Evolutionary conservation across 441 rosid species (phyloP), one percentile per base, ranked within the genome.

Genomic region (Populus trichocarpa): DNA sequence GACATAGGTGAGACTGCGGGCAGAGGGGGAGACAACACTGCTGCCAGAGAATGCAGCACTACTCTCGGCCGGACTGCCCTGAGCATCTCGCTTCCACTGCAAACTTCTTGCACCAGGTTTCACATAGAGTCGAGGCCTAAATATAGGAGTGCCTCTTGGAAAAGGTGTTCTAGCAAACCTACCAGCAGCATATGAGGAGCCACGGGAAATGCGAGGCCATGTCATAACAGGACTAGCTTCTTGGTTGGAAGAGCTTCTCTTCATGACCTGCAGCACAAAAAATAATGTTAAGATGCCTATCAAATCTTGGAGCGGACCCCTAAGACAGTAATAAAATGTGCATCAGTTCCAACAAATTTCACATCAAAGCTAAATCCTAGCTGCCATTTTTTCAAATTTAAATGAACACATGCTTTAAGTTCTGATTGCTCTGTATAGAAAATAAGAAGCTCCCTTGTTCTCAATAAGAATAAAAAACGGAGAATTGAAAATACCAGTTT

Each of bases 11-110:
- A 93, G 93, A 78, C 91, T 89, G 61, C 98, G 96, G 69, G 87
- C 71, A 69, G 77, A 69, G 85, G 83, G 30, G 89, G 32, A 75
- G 72, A 79, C 75, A 63, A 79, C 69, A 42, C 50, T 76, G 74
- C 32, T 86, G 75, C 78, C 84, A 26, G 85, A 64, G 59, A 65
- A 78, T 5, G 84, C 73, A 77, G 83, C 79, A 75, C 84, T 85
- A 28, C 76, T 75, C 28, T 89, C 93, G 0, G 92, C 80, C 22
- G 88, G 69, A 61, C 80, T 69, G 77, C 73, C 76, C 70, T 84
- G 93, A n/a, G 87, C 79, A 77, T 90, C 97, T 10, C 98, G 94
- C 82, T 89, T 96, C 99, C 99, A 96, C 81, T 96, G 99, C 83
- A 92, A 81, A 78, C 98, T 96, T 86, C 99, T 85, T 59, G 90